Evolutionary conservation across 768 basidiomycete genomes (phyloP).

Genomic region (Saitozyma sp.): DNA sequence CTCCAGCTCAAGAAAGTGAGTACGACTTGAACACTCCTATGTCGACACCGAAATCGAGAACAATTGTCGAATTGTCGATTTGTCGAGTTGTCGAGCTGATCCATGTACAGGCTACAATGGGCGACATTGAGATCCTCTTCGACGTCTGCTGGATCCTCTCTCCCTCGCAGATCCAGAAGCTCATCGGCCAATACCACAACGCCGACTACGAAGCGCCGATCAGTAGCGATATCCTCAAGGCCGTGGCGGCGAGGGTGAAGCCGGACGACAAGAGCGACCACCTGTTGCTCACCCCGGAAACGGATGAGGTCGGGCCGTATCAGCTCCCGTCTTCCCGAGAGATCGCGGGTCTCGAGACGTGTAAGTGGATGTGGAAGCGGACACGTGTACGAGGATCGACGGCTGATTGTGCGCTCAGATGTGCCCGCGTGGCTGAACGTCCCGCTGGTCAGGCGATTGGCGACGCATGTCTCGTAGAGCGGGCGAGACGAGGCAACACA

Average conservation of each 20-base stretch:
- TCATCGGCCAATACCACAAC: conserved; percentile 98
- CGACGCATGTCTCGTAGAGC: conserved; percentile 15
- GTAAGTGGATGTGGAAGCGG: conserved; percentile 28
- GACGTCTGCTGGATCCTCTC: conserved; percentile 98
- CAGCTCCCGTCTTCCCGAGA: conserved; percentile 88
- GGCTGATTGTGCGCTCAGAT: conserved; percentile 23
- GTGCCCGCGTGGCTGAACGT: conserved; percentile 47
- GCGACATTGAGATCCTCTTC: conserved; percentile 98
- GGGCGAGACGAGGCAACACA: too few relatives aligned
- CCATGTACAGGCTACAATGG: conserved; percentile 70
- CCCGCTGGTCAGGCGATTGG: conserved; percentile 41
- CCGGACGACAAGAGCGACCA: conserved; percentile 97
- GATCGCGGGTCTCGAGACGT: conserved; percentile 93
- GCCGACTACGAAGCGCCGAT: conserved; percentile 99
- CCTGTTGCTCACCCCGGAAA: conserved; percentile 89
- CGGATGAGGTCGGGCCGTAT: conserved; percentile 87
- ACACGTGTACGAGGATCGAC: not conserved
- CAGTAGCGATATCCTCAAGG: conserved; percentile 92
- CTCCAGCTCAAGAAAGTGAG: conserved; percentile 93
- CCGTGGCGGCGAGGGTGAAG: conserved; percentile 92
- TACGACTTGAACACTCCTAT: not conserved
- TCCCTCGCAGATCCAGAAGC: conserved; percentile 97
- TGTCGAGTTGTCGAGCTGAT: conserved; percentile 4
- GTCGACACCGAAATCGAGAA: not conserved
- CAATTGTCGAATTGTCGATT: conserved; percentile 1